Base-by-base conservation (phyloP, 2,329 filamentous ascomycete species). In the Colletotrichum sp. region DNA sequence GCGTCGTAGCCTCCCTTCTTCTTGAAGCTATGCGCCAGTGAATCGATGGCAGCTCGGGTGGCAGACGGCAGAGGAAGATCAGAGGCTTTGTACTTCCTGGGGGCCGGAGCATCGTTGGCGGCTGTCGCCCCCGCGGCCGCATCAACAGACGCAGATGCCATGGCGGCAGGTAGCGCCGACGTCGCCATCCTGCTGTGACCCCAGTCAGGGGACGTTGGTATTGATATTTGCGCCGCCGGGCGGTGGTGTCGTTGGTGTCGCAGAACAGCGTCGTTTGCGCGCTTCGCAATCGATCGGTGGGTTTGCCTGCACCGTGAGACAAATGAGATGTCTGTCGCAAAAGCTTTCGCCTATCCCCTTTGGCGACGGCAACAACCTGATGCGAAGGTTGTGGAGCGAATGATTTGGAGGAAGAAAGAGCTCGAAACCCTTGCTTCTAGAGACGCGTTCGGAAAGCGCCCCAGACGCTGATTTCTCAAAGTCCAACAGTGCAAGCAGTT, bases 1-100 rank as follows among this genome's bases (percentile, higher is more conserved):
- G 90, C 87, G 84, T 97, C 95, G 81, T 96, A 97, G 73, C 94
- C 94, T 76, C 95, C 95, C 84, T 95, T 95, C 86, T 96, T 96
- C 85, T 96, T 96, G 87, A 96, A 96, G 13, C 91, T 93, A 81
- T 95, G 93, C n/a, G 94, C 91, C 26, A 96, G 89, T 18, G 89
- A 90, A 80, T 96, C 94, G 72, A 96, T 95, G 2, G 93, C 92
- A 2, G 91, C 90, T 78, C 94, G 90, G 68, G 95, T 95, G n/a
- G 92, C 90, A 5, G 93, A 93, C 7, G 94, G 91, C 24, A 96
- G 86, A 3, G 95, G 95, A 21, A 96, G 88, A 79, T 96, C 95
- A 0, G 93, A 93, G 5, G 94, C 91, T 83, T 95, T 95, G 82
- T 93, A 91, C 80, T 92, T 94, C 79, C 85, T 76, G 34, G 77